Evolutionary conservation across 441 rosid genomes (phyloP), one percentile per base, ranked within the genome.

Genomic region (Eruca vesicaria): DNA sequence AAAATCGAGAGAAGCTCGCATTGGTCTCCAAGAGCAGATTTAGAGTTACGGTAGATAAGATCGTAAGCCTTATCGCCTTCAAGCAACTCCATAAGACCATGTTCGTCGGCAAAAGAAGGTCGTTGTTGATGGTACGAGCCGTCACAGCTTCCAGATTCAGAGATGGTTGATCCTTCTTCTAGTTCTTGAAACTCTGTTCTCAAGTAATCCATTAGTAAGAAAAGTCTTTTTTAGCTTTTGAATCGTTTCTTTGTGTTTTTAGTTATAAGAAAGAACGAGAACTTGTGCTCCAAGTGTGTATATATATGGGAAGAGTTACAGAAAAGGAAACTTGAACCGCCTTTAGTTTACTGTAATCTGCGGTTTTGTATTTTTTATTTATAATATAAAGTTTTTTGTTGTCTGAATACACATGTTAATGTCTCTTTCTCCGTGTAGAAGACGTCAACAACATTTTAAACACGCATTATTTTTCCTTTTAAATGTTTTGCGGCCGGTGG

Each of bases 21-120:
- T 68, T 77, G 86, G 41, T 45, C 64, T 2, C 86, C 83, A 3
- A 88, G 79, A 14, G 60, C 64, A 18, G 89, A 90, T 81, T 87
- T 61, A 53, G 87, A 79, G 36, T 83, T 80, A 50, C 79, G 41
- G 66, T 61, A 80, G 16, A 94, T 84, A 8, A 88, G 72, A 35
- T 87, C 89, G 32, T 84, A 66, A 21, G 81, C 84, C 53, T 59
- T 77, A 48, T 90, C 90, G 48, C 84, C 97, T 36, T 85, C 80
- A 6, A 28, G 64, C 59, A 90, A 63, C 18, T 74, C 82, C 55
- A 85, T 35, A 67, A 89, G 74, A 14, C 86, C 84, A 2, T 72
- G 58, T 5, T 73, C 78, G 9, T 73, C 75, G 2, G 50, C 71
- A 1, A 75, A 76, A 56, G 66, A 64, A 0, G 79, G 69, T n/a